Base-by-base conservation (phyloP, 108 stramenopile genomes). In the Pseudonitzschia multistriata region DNA sequence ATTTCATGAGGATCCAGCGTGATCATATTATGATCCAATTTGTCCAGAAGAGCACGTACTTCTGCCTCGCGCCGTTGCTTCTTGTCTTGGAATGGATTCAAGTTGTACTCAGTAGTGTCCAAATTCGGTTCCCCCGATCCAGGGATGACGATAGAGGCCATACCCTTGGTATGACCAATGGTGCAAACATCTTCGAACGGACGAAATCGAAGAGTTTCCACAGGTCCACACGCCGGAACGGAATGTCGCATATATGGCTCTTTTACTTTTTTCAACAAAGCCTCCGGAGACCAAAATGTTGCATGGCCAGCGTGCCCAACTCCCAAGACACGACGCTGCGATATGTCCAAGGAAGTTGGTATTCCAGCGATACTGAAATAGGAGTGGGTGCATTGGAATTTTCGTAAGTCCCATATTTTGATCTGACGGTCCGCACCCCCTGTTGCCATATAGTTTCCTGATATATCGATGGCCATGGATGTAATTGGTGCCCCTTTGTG, bases 131-230 rank as follows among this genome's bases (percentile, higher is more conserved):
- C 97, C 30, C 97, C 99, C 24, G 93, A 83, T 36, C 99, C 99
- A 34, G 99, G 99, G 52, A 97, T 89, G 25, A 99, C 94, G 68
- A 98, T 92, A 11, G 94, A 91, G 36, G 81, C 81, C 24, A 96
- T 73, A 47, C 99, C 99, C 34, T 81, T 80, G 0, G 81, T 61
- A 72, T 98, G 98, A n/a, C 98, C 98, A 47, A 98, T 72, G 13
- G 92, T 93, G 60, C 96, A 88, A 19, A 95, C 97, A 89, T 99
- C 99, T 83, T 99, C 97, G 68, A 88, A 97, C 0, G 99, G 99
- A 27, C 99, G 85, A 77, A 98, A 99, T 25, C 93, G 81, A 5
- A 96, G 56, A 0, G 85, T 84, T 62, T 91, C 84, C 33, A 93
- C 68, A 19, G 86, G 81, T 7, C 81, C 79, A 45, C 74, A 77